Evolutionary conservation across 305 asterid genomes (phyloP).

Genomic region (Fraxinus latifolia): DNA sequence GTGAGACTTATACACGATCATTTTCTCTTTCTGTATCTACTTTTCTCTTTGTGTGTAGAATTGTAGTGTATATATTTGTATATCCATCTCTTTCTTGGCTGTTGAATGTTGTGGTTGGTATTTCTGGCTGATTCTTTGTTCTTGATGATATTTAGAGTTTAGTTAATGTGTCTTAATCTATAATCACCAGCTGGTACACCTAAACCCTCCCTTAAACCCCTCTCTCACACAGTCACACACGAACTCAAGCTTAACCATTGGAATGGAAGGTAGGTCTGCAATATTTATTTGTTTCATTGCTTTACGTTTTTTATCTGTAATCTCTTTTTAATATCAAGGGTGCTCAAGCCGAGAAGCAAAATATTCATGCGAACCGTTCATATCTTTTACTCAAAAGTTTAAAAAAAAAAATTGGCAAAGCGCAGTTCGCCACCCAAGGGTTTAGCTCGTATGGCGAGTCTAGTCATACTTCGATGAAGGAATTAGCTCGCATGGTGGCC

Average conservation of each 20-base stretch:
- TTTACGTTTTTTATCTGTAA: conserved; percentile 1
- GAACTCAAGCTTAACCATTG: conserved; percentile 29
- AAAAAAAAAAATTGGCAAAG: background rate
- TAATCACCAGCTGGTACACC: conserved; percentile 97
- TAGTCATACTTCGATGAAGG: background rate
- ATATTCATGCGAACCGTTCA: too few species aligned
- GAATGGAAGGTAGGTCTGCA: conserved; percentile 34
- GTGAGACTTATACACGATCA: background rate
- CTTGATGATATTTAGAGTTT: conserved; percentile 55
- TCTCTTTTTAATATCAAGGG: conserved; percentile 24
- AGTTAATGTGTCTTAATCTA: conserved; percentile 85
- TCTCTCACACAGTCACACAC: conserved; percentile 33
- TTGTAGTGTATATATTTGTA: background rate
- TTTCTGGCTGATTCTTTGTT: conserved; percentile 41
- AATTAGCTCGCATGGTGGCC: too few species aligned
- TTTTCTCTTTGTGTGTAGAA: background rate
- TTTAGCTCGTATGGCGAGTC: background rate
- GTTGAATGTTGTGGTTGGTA: conserved; percentile 30
- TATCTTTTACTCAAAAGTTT: too few species aligned
- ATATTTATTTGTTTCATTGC: conserved; percentile 27
- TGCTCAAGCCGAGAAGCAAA: background rate
- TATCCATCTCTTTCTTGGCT: conserved; percentile 21
- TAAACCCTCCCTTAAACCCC: conserved; percentile 74
- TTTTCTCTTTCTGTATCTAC: background rate
- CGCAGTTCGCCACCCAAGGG: background rate